phyloP scores from a whole-genome alignment of 176 grass and related monocot species.

The Aegilops sharonensis region DNA sequence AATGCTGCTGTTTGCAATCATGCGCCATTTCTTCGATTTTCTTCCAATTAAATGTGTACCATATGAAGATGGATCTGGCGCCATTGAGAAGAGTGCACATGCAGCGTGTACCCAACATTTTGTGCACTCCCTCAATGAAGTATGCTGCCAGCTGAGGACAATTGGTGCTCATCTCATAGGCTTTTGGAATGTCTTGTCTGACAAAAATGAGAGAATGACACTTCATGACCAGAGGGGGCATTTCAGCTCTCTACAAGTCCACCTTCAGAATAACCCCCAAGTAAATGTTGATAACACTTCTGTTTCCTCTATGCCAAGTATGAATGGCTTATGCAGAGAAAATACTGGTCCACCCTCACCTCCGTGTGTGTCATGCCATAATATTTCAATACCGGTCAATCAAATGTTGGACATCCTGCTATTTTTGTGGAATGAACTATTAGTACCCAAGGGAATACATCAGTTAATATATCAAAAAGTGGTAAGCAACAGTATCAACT shows the following conservation, averaged over 20 bases:
- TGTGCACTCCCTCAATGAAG: neutral
- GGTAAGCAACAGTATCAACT: too few relatives aligned
- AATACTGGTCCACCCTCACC: neutral
- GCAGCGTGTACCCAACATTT: neutral
- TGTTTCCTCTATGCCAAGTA: neutral
- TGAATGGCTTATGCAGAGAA: neutral
- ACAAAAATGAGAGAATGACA: slow-evolving; percentile 32
- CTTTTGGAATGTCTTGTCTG: slow-evolving; percentile 61
- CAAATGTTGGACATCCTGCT: too few relatives aligned
- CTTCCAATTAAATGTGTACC: neutral
- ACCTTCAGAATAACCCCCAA: neutral
- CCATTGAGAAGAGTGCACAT: neutral
- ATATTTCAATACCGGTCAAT: too few relatives aligned
- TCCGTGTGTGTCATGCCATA: too few relatives aligned
- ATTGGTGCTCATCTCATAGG: slow-evolving; percentile 52
- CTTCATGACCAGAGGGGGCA: slow-evolving; percentile 34
- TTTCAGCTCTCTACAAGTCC: neutral
- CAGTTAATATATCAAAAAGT: too few relatives aligned
- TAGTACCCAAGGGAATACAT: neutral
- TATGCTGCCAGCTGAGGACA: neutral
- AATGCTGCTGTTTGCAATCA: neutral
- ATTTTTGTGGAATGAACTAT: too few relatives aligned
- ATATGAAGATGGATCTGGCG: neutral
- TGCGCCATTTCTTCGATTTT: neutral
- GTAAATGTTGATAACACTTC: slow-evolving; percentile 17